Evolutionary conservation across 768 basidiomycete species (phyloP).

Genomic region (Inosperma sp.): DNA sequence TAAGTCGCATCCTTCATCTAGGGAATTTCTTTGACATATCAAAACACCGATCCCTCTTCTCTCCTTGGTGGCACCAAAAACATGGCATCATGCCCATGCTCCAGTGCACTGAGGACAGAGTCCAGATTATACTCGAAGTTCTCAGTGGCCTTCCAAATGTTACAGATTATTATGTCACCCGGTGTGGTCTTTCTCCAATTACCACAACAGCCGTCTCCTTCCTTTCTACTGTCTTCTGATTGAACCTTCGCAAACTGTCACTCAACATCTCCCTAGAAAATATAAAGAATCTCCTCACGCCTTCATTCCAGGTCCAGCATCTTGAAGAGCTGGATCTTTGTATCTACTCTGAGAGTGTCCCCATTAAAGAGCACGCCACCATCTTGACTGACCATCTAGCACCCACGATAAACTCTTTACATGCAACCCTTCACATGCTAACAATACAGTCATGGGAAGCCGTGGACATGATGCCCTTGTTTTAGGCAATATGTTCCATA

Average conservation of each 20-base stretch:
- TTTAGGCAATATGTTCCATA: constrained; percentile 25
- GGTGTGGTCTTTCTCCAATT: constrained; percentile 38
- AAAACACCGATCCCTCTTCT: neutral
- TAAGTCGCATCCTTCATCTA: constrained; percentile 1
- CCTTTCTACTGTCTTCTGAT: constrained; percentile 27
- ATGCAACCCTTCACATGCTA: constrained; percentile 32
- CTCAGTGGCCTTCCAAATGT: constrained; percentile 42
- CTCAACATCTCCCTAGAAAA: constrained; percentile 40
- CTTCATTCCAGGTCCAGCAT: constrained; percentile 19
- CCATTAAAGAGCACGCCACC: constrained; percentile 18
- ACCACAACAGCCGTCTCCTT: constrained; percentile 24
- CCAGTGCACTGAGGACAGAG: constrained; percentile 35
- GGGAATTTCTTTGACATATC: neutral
- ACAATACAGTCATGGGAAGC: constrained; percentile 35
- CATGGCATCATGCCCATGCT: constrained; percentile 27
- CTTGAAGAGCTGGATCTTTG: constrained; percentile 39
- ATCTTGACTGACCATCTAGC: constrained; percentile 35
- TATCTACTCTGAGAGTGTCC: constrained; percentile 32
- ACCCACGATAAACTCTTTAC: constrained; percentile 32
- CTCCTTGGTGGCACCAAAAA: constrained; percentile 9
- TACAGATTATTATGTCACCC: constrained; percentile 47
- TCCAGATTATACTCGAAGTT: constrained; percentile 39
- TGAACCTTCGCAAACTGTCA: constrained; percentile 33
- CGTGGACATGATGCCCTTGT: constrained; percentile 35
- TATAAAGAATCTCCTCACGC: constrained; percentile 25